Conservation (phyloP, 1,284 basidiomycete genomes). For the Tilletiaria anomala region DNA sequence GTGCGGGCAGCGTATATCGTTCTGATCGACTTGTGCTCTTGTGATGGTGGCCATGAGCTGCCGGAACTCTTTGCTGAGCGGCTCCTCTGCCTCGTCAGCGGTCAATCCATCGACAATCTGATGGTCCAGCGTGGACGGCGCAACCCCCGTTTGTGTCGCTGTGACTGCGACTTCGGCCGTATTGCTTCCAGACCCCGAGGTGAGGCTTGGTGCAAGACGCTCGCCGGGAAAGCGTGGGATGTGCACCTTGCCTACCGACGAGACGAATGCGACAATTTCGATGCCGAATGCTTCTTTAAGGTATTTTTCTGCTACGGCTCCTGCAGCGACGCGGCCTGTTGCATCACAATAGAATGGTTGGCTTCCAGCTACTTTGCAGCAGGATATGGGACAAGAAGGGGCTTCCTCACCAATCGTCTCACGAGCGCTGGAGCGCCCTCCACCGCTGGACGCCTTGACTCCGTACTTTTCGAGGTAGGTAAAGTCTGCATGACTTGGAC, state of each 20-base stretch:
- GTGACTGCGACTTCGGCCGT: neutral
- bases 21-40: constrained; percentile 73
- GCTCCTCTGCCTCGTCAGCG: constrained; percentile 59
- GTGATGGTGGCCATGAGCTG: constrained; percentile 65
- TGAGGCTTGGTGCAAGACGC: constrained; percentile 12
- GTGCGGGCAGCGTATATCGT: constrained; percentile 81
- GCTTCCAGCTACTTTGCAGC: too few species aligned
- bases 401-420: constrained; percentile 99
- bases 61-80: constrained; percentile 68
- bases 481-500: constrained; percentile 94
- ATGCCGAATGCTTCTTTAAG: constrained; percentile 73
- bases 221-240: constrained; percentile 44
- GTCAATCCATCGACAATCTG: constrained; percentile 46
- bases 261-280: constrained; percentile 93
- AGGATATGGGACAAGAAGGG: too few species aligned
- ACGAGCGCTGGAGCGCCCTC: constrained; percentile 80
- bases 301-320: constrained; percentile 95
- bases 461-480: constrained; percentile 98
- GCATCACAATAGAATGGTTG: too few species aligned
- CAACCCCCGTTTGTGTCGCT: too few species aligned
- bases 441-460: constrained; percentile 89
- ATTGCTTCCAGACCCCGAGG: neutral
- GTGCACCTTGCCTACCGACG: constrained; percentile 82
- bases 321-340: constrained; percentile 91
- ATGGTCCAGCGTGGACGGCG: constrained; percentile 29